These are phyloP conservation scores for Globisporangium cylindrosporum DNA, from an alignment of 352 stramenopile genomes.

Conservation along the genomic window DNA sequence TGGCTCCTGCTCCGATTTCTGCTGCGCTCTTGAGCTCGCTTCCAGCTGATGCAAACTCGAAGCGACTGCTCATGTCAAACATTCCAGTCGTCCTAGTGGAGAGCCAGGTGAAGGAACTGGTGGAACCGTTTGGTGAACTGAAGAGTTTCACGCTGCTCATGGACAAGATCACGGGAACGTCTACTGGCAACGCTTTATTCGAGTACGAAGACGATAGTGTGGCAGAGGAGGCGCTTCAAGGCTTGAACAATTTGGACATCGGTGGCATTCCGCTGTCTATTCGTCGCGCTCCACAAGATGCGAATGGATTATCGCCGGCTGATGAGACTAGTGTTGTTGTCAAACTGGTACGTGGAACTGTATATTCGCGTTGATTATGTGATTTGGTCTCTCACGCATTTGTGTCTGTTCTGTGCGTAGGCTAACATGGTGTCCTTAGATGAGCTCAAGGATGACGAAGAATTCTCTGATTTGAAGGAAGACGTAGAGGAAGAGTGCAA, in stretches of 20 bases:
- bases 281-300: slow-evolving; percentile 42
- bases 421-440: slow-evolving; percentile 84
- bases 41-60: slow-evolving; percentile 19
- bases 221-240: slow-evolving; percentile 56
- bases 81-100: slow-evolving; percentile 75
- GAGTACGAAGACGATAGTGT: slow-evolving; percentile 70
- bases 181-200: slow-evolving; percentile 73
- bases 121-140: slow-evolving; percentile 78
- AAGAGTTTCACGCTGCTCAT: slow-evolving; percentile 67
- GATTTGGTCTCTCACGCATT: not conserved
- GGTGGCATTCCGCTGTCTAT: slow-evolving; percentile 64
- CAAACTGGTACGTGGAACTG: slow-evolving; percentile 56
- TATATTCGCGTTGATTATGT: not conserved
- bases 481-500: slow-evolving; percentile 90
- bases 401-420: slow-evolving; percentile 26
- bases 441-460: slow-evolving; percentile 83
- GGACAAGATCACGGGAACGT: slow-evolving; percentile 41
- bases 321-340: slow-evolving; percentile 57
- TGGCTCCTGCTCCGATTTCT: not conserved
- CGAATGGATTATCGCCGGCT: slow-evolving; percentile 12
- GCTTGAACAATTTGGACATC: slow-evolving; percentile 77
- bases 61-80: slow-evolving; percentile 79
- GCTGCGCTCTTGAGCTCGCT: slow-evolving; percentile 10
- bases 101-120: slow-evolving; percentile 80
- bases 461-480: slow-evolving; percentile 86